These are phyloP conservation scores for Eimeria mitis DNA, from an alignment of 169 alveolate species.

Conservation along the genomic window DNA sequence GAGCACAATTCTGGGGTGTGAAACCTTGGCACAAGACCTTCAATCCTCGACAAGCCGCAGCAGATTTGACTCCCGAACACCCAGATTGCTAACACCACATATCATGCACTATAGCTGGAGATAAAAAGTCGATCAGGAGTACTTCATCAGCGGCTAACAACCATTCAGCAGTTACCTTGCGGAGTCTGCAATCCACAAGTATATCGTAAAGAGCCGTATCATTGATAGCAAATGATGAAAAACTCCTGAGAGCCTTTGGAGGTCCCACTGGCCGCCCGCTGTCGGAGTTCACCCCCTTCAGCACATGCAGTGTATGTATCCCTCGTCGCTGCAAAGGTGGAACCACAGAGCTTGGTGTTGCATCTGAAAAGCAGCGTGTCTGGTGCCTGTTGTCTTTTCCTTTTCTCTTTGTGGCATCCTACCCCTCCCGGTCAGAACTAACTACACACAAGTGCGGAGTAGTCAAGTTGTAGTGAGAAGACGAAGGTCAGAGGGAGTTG, in stretches of 20 bases:
- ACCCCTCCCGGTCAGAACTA: background rate
- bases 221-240: constrained; percentile 4
- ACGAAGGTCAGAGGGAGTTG: background rate
- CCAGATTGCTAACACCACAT: background rate
- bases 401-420: background rate
- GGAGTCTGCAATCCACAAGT: constrained; percentile 71
- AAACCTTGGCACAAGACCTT: background rate
- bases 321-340: constrained; percentile 38
- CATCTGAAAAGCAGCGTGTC: background rate
- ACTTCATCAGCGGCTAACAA: background rate
- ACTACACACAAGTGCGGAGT: background rate
- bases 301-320: constrained; percentile 45
- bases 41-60: background rate
- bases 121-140: background rate
- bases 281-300: constrained; percentile 76
- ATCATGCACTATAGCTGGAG: background rate
- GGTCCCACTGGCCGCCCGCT: constrained; percentile 72
- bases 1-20: background rate
- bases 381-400: background rate
- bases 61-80: background rate
- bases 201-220: constrained; percentile 48
- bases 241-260: constrained; percentile 43
- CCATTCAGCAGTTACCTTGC: constrained; percentile 40
- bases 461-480: background rate
- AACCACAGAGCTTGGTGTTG: background rate